Conservation (phyloP, 257 asterid genomes). For the Solanum commersonii region DNA sequence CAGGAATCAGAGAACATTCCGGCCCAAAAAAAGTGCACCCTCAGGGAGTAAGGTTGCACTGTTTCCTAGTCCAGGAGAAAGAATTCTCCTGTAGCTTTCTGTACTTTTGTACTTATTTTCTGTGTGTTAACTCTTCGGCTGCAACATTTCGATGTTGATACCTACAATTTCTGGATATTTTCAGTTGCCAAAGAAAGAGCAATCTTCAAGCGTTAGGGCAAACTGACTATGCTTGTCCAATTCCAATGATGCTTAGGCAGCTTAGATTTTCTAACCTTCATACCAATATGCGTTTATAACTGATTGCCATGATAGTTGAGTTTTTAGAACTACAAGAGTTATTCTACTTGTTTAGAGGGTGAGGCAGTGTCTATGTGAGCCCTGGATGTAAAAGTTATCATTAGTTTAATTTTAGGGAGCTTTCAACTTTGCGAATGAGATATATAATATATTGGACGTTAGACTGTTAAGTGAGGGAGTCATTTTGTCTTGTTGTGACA, state of each 20-base stretch:
- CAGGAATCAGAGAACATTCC: constrained; percentile 93
- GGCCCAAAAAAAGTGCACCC: constrained; percentile 93
- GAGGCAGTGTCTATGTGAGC: background rate
- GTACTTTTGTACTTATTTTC: background rate
- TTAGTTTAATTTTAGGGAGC: background rate
- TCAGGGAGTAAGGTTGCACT: constrained; percentile 86
- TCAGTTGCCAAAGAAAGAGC: background rate
- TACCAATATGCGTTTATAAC: background rate
- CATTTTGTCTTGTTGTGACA: background rate
- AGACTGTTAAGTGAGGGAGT: background rate
- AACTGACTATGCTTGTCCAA: background rate
- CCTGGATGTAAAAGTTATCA: background rate
- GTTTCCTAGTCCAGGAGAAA: background rate
- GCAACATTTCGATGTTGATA: background rate
- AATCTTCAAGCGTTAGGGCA: background rate
- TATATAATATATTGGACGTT: background rate
- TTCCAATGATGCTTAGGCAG: background rate
- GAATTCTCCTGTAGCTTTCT: background rate
- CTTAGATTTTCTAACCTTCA: background rate
- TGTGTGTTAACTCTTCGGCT: background rate
- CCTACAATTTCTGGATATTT: background rate
- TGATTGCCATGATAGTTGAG: background rate
- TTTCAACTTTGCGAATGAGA: background rate
- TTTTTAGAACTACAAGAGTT: background rate
- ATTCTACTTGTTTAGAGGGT: background rate